Base-by-base conservation (phyloP, 257 asterid genomes). In the Coffea eugenioides region DNA sequence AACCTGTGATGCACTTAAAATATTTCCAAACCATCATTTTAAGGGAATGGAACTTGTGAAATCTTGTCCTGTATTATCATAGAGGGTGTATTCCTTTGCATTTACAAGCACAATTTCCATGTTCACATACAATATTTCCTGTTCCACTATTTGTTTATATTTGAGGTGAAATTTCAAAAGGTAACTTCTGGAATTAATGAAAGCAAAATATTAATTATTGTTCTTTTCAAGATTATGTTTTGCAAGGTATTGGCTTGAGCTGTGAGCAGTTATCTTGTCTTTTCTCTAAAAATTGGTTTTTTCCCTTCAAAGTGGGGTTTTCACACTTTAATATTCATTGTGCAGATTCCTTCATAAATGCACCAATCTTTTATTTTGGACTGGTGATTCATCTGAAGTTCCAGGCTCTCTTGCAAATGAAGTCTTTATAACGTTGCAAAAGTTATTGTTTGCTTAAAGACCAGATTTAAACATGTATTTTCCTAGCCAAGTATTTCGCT, bases 331-430 rank as follows among this genome's bases (percentile, higher is more conserved):
- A 84, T 89, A 90, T 91, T 90, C 90, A 86, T 86, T 91, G 95
- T 95, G 99, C 99, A 95, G 99, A 95, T 95, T 86, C 83, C 97
- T 90, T 93, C 94, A 81, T 85, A 88, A 90, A 84, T 88, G 92
- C 94, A 83, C 85, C 97, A 89, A 89, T 87, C 88, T 88, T 93
- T 95, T 93, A 83, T 89, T 90, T 95, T 92, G 97, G 98, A 89
- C 95, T 92, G 97, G 91, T 91, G 99, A 90, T 91, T 90, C 99
- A 90, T 92, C 97, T 92, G 97, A 95, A 91, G 98, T 95, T 89
- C 91, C 81, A 87, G 89, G 90, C 90, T 87, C 87, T 87, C 90
- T 81, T 92, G 92, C 95, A 88, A 90, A 92, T 88, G 97, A 90
- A 87, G 95, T 90, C 92, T 93, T 92, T 88, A 70, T 89, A 88